Conservation (phyloP, 2,329 filamentous ascomycete genomes). For the Blumeriella jaapii region DNA sequence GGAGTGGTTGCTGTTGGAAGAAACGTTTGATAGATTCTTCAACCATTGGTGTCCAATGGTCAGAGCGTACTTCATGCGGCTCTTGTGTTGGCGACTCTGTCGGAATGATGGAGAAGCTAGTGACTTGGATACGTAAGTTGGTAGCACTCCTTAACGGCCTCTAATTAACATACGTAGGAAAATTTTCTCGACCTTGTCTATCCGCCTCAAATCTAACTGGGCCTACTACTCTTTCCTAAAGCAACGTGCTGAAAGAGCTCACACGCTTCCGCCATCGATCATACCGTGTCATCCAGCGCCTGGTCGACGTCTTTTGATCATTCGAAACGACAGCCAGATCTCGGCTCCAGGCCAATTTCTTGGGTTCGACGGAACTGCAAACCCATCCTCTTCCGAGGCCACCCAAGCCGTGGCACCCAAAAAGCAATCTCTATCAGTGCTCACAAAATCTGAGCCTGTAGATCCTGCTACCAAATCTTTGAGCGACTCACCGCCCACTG, state of each 20-base stretch:
- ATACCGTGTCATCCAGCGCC: constrained; percentile 59
- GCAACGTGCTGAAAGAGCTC: constrained; percentile 40
- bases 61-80: constrained; percentile 61
- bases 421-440: constrained; percentile 18
- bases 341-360: constrained; percentile 36
- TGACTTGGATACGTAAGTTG: constrained; percentile 43
- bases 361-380: constrained; percentile 47
- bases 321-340: constrained; percentile 47
- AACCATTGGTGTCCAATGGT: constrained; percentile 72
- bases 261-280: constrained; percentile 43
- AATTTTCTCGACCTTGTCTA: constrained; percentile 45
- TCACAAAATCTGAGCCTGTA: constrained; percentile 9
- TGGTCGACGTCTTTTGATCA: constrained; percentile 55
- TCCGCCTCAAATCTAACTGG: constrained; percentile 49
- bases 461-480: constrained; percentile 13
- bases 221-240: constrained; percentile 50
- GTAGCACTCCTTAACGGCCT: background rate
- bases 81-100: constrained; percentile 60
- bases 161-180: constrained; percentile 32
- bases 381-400: constrained; percentile 7
- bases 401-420: constrained; percentile 18
- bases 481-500: constrained; percentile 10
- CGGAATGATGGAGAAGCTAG: constrained; percentile 45
- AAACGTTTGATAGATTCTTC: constrained; percentile 55
- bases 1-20: constrained; percentile 48